phyloP scores from a whole-genome alignment of 2,329 filamentous ascomycete species.

The Fusarium proliferatum region DNA sequence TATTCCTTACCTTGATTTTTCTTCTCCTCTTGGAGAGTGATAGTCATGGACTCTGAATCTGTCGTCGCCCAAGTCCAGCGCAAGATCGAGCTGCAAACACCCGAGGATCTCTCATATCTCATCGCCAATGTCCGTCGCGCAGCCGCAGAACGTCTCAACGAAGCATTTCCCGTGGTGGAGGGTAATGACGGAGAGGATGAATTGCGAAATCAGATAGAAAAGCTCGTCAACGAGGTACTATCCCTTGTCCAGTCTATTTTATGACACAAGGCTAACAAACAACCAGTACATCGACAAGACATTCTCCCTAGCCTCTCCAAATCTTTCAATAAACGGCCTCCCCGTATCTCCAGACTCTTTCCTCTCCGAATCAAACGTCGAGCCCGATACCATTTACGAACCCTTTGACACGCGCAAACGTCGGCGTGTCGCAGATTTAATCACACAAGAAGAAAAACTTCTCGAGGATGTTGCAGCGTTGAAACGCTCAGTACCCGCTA shows the following conservation, averaged over 20 bases:
- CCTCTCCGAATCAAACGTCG: constrained; percentile 44
- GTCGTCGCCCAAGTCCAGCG: constrained; percentile 64
- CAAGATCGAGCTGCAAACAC: constrained; percentile 83
- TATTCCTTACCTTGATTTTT: neutral
- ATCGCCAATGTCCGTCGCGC: constrained; percentile 75
- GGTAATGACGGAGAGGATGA: constrained; percentile 62
- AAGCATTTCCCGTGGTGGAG: constrained; percentile 74
- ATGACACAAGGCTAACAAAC: neutral
- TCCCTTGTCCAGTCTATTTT: neutral
- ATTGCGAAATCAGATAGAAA: constrained; percentile 68
- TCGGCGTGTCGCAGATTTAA: constrained; percentile 68
- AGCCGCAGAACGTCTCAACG: constrained; percentile 73
- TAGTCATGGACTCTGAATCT: constrained; percentile 51
- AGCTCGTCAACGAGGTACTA: constrained; percentile 67
- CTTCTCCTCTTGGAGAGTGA: neutral
- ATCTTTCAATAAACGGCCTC: constrained; percentile 73
- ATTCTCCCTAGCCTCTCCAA: constrained; percentile 67
- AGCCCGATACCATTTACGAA: constrained; percentile 59
- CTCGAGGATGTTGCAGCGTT: constrained; percentile 71
- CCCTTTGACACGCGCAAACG: constrained; percentile 70
- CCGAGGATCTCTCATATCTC: constrained; percentile 77
- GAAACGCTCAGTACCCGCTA: constrained; percentile 64
- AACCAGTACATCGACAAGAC: constrained; percentile 67
- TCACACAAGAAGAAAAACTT: constrained; percentile 71
- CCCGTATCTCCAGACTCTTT: constrained; percentile 56